Evolutionary conservation across 805 yeast species (phyloP), one percentile per base, ranked within the genome.

Genomic region (Spencermartinsiella europaea): DNA sequence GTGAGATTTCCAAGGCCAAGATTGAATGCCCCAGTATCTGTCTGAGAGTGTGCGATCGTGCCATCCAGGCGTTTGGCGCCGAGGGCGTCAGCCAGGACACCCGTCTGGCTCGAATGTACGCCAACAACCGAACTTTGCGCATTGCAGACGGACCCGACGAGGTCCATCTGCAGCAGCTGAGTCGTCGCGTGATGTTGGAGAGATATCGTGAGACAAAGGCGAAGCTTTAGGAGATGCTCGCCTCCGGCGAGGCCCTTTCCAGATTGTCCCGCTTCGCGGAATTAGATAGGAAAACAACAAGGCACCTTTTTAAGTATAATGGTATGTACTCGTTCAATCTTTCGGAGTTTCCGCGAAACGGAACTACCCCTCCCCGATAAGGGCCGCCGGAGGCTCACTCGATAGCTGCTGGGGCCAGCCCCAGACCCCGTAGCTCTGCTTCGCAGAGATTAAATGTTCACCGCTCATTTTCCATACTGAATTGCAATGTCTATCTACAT

Each of bases 101-200:
- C 7, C 79, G 75, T 43, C 65, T 81, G 58, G 79, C 84, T 1
- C 62, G 73, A 48, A 61, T 73, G 62, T 81, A 74, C 63, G 76
- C 77, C 20, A 61, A 63, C 46, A 66, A 73, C 40, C 69, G 85
- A 59, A 77, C 80, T 38, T 69, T 80, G 46, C 57, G 85, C 51
- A 76, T 79, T 46, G 84, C 85, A 14, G 85, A 81, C 60, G 85
- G 85, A 10, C 85, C 85, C 2, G 85, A 80, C 65, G 85, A 79
- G 60, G 81, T 81, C 2, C 83, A 80, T 59, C 64, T 77, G 59
- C 65, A 66, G 49, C 84, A 79, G 63, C 66, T 80, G 52, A 83
- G 78, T 4, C 70, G 77, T 48, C 49, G 58, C 15, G 58, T 51
- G 21, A 44, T 53, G 38, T n/a, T 25, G 25, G 41, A 34, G 7